Base-by-base conservation (phyloP, 139 green algal species). In the Desmodesmus armatus region DNA sequence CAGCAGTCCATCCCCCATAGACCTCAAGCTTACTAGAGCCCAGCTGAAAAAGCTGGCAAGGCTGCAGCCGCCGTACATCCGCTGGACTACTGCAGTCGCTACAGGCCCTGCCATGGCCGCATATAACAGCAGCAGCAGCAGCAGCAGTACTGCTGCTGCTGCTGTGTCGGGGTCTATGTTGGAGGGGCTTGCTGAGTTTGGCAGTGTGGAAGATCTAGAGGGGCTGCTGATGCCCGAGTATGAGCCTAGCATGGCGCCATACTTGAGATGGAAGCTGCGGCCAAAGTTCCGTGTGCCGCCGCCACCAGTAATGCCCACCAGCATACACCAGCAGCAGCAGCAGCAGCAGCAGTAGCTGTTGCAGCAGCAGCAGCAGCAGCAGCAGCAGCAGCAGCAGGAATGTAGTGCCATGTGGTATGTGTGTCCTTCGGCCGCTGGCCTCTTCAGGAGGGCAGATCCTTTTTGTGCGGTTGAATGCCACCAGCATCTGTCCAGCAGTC, bases 191-290 rank as follows among this genome's bases (percentile, higher is more conserved):
- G 2, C 11, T 65, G 43, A 11, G 4, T 41, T 23, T 27, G 39
- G 69, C 40, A 49, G 69, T 27, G 74, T 82, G 2, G 76, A 82
- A 37, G 39, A 58, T 25, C 23, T 82, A 15, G 76, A 82, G 76
- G 25, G 21, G 37, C 55, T 82, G 9, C 71, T 82, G 31, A 82
- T 82, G 76, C 76, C 76, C 6, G 76, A 82, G 76, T 82, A 44
- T 72, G 53, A 71, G 17, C 37, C 76, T 19, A 65, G 76, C 11
- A 82, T 82, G 76, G 55, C 51, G 7, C 62, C 62, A 13, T 82
- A 72, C 39, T 40, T 82, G 35, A 71, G 55, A 21, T 82, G 76
- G 76, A 53, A 3, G 37, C 58, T 55, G 7, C 60, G 76, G 37
- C 76, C 76, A 2, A 71, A 44, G 55, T 82, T 82, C 27, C 17